Evolutionary conservation across 2,329 filamentous ascomycete genomes (phyloP).

Genomic region (Knufia petricola): DNA sequence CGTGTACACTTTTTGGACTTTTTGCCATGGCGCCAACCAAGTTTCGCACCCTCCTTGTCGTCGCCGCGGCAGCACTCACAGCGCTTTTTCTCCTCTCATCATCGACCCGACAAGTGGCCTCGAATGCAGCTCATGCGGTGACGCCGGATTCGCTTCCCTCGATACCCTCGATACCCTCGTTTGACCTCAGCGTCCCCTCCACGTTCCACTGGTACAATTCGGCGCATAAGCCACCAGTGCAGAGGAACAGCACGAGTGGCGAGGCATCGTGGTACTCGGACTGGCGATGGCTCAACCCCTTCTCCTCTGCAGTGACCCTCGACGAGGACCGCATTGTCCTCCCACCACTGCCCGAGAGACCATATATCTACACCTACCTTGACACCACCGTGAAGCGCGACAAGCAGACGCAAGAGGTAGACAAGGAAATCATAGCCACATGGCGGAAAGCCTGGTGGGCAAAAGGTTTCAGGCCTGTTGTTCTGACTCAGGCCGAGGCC

Average conservation of each 20-base stretch:
- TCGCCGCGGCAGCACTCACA: constrained; percentile 35
- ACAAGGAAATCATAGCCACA: constrained; percentile 68
- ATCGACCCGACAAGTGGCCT: constrained; percentile 28
- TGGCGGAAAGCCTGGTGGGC: constrained; percentile 97
- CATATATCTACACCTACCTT: constrained; percentile 84
- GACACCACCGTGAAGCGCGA: constrained; percentile 58
- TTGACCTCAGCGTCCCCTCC: constrained; percentile 45
- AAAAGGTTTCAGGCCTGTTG: constrained; percentile 76
- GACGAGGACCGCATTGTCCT: constrained; percentile 78
- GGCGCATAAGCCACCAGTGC: constrained; percentile 61
- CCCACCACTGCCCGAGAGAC: constrained; percentile 61
- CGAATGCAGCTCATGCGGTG: constrained; percentile 25
- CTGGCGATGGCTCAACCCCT: constrained; percentile 84
- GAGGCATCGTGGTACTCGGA: constrained; percentile 78
- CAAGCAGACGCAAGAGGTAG: constrained; percentile 56
- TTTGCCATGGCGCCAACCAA: constrained; percentile 18
- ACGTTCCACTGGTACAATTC: constrained; percentile 55
- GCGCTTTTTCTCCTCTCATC: constrained; percentile 37
- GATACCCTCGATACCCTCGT: constrained; percentile 36
- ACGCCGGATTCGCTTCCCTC: constrained; percentile 27
- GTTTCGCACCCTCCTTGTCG: constrained; percentile 30
- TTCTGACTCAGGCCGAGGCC: constrained; percentile 70
- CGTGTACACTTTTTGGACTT: constrained; percentile 9
- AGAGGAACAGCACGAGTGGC: constrained; percentile 68
- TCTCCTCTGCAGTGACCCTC: constrained; percentile 68